Evolutionary conservation across 2,329 filamentous ascomycete species (phyloP).

Genomic region (Apiospora aurea): DNA sequence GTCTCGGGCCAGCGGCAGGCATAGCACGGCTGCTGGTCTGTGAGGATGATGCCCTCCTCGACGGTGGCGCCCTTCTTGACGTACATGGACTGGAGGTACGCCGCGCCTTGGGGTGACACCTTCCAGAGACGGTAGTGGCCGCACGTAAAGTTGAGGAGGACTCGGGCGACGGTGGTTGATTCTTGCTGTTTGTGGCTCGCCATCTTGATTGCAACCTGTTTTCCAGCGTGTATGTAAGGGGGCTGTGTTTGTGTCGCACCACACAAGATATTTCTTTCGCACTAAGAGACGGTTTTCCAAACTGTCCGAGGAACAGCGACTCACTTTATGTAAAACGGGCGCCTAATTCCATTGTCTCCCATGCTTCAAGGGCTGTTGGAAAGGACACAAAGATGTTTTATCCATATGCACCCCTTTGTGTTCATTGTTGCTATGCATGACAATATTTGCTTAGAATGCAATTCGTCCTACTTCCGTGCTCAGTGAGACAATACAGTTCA

Average conservation of each 20-base stretch:
- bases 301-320: no score
- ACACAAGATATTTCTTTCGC: background rate
- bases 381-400: background rate
- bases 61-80: background rate
- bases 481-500: background rate
- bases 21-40: background rate
- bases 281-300: background rate
- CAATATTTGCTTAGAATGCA: no score
- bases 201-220: background rate
- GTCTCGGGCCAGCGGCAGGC: conserved; percentile 10
- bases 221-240: no score
- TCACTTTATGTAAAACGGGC: background rate
- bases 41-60: background rate
- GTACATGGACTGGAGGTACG: conserved; percentile 7
- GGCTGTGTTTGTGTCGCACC: background rate
- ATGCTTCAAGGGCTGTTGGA: background rate
- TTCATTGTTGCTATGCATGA: background rate
- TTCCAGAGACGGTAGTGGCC: background rate
- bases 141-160: background rate
- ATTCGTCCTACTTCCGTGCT: background rate
- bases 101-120: background rate
- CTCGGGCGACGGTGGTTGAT: background rate
- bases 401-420: background rate
- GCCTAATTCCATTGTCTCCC: background rate
- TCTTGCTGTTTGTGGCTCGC: background rate